A percentile compares a stretch with the other conserved stretches of the same genome.
phyloP scores from a whole-genome alignment of 2,329 filamentous ascomycete genomes.

The Dothideomycetes sp. region DNA sequence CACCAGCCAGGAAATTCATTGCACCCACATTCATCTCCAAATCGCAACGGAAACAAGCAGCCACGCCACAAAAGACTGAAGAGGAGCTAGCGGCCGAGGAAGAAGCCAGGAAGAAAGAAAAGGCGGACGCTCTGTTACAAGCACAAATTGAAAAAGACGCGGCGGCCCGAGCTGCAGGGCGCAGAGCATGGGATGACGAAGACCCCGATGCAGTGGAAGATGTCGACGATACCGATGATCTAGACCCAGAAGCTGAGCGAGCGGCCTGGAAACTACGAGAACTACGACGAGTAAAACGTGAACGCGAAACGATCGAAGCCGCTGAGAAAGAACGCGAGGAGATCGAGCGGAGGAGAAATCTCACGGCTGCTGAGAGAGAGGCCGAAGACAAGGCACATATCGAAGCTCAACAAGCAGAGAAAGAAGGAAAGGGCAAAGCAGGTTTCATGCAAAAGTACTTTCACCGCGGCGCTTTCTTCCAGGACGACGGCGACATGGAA shows the following conservation, averaged over 20 bases:
- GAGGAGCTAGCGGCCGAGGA: slow-evolving; percentile 37
- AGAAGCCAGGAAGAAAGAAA: slow-evolving; percentile 54
- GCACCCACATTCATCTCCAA: slow-evolving; percentile 62
- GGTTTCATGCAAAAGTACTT: slow-evolving; percentile 92
- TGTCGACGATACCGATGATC: slow-evolving; percentile 79
- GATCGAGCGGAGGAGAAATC: slow-evolving; percentile 74
- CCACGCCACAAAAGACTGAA: slow-evolving; percentile 20
- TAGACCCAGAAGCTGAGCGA: slow-evolving; percentile 79
- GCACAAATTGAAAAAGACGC: slow-evolving; percentile 79
- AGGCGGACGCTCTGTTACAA: slow-evolving; percentile 72
- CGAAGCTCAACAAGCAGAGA: slow-evolving; percentile 67
- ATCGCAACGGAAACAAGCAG: slow-evolving; percentile 42
- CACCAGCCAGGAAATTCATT: slow-evolving; percentile 46
- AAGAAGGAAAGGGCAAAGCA: slow-evolving; percentile 67
- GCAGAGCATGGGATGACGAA: slow-evolving; percentile 77
- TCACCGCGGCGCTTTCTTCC: slow-evolving; percentile 94
- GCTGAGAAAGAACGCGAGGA: slow-evolving; percentile 81
- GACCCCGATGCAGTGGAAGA: slow-evolving; percentile 51
- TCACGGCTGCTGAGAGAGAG: slow-evolving; percentile 76
- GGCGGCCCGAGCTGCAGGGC: slow-evolving; percentile 62
- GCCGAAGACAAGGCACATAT: slow-evolving; percentile 76
- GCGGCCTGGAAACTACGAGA: slow-evolving; percentile 93
- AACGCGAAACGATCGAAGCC: slow-evolving; percentile 73
- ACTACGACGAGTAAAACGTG: slow-evolving; percentile 76
- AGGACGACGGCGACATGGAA: slow-evolving; percentile 54